Conservation (phyloP, 202 grass and related monocot genomes). For the Digitaria exilis region DNA sequence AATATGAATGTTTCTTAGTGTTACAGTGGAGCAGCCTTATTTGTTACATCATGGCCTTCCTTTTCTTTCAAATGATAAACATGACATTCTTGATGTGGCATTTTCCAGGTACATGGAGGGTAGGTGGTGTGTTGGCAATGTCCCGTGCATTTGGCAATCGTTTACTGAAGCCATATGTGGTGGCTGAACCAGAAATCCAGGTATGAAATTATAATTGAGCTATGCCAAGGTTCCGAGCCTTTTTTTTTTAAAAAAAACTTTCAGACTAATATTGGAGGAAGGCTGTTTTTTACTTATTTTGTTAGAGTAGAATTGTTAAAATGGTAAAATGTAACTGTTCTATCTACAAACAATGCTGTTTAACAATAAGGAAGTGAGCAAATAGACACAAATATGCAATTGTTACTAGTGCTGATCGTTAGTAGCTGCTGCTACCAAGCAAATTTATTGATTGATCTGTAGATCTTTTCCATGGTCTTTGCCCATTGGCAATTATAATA, state of each 20-base stretch:
- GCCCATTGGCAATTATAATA: neutral
- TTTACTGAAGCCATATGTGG: constrained; percentile 76
- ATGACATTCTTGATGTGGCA: constrained; percentile 30
- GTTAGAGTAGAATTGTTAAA: neutral
- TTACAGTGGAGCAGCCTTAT: neutral
- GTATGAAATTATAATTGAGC: constrained; percentile 47
- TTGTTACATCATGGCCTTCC: neutral
- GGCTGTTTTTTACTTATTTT: neutral
- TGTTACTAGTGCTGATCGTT: neutral
- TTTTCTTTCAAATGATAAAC: constrained; percentile 34
- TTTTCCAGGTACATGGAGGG: constrained; percentile 86
- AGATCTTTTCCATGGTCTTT: neutral
- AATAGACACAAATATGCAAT: neutral
- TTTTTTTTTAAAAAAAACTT: neutral
- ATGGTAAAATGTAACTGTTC: neutral
- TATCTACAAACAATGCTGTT: neutral
- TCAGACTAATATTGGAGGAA: neutral
- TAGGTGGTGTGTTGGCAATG: constrained; percentile 88
- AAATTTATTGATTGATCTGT: neutral
- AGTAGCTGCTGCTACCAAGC: neutral
- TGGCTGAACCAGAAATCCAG: constrained; percentile 90
- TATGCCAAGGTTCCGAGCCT: neutral
- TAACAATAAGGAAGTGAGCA: neutral
- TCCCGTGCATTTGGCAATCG: constrained; percentile 94
- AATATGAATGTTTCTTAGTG: constrained; percentile 1